Evolutionary conservation across 768 basidiomycete genomes (phyloP).

Genomic region (Amanita muscaria): DNA sequence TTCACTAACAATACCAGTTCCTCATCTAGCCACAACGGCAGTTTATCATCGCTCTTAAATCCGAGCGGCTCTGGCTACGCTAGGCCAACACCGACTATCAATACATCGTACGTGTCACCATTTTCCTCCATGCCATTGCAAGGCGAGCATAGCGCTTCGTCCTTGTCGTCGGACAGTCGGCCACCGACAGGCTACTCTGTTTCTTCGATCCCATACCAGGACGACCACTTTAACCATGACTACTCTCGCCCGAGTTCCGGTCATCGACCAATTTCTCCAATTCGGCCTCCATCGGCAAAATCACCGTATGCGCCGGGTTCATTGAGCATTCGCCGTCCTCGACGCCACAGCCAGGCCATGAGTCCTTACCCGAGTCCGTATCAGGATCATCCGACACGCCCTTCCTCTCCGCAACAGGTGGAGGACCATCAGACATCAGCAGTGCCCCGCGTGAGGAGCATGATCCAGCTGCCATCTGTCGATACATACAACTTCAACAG

Average conservation of each 20-base stretch:
- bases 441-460: constrained; percentile 72
- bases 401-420: constrained; percentile 61
- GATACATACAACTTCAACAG: constrained; percentile 57
- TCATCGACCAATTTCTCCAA: constrained; percentile 61
- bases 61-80: constrained; percentile 51
- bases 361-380: constrained; percentile 83
- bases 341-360: constrained; percentile 82
- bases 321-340: constrained; percentile 60
- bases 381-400: constrained; percentile 58
- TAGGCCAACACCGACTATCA: constrained; percentile 61
- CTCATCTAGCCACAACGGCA: constrained; percentile 59
- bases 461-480: constrained; percentile 72
- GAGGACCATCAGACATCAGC: constrained; percentile 39
- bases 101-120: constrained; percentile 61
- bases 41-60: constrained; percentile 71
- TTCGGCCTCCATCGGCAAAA: constrained; percentile 64
- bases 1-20: constrained; percentile 37
- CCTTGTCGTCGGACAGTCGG: constrained; percentile 76
- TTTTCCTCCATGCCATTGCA: constrained; percentile 66
- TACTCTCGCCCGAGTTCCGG: constrained; percentile 70
- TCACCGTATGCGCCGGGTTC: constrained; percentile 43
- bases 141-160: constrained; percentile 59
- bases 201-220: constrained; percentile 66
- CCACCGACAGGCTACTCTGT: constrained; percentile 84
- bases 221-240: constrained; percentile 44